Evolutionary conservation across 495 filamentous ascomycete species (phyloP), one percentile per base, ranked within the genome.

Genomic region (Staphylotrichum longicolle): DNA sequence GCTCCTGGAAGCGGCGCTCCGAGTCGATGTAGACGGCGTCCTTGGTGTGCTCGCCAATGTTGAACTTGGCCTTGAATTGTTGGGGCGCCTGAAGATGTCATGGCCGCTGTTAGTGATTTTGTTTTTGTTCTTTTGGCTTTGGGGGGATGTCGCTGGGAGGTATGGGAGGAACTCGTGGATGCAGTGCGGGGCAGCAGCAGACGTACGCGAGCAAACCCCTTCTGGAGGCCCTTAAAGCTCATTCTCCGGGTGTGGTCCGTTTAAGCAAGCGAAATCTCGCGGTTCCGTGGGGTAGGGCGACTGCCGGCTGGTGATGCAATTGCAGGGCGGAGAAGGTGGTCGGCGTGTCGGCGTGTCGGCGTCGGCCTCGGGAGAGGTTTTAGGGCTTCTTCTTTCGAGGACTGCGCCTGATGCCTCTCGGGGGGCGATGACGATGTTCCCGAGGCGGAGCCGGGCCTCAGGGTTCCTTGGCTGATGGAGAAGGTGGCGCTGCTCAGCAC

Each of bases 151-250:
- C 4, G 11, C 12, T 33, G 12, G 32, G 7, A 7, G 42, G 14
- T 7, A 6, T 20, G 5, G 33, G 12, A 58, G 40, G 41, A 52
- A 27, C 20, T 27, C 20, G 20, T 27, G 20, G 20, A 32, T 15
- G 35, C 44, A 14, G 30, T 50, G 57, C 20, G 47, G 61, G 57
- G 63, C 32, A 60, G 59, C 66, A 57, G 47, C 52, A 50, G 61
- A 73, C 87, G 69, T 78, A 91, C 89, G 67, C 94, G 84, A 53
- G 85, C 81, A 69, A 96, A 79, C 76, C 90, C 89, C 80, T 96
- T 96, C 76, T 88, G 85, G 70, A 98, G 90, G 63, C 94, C 94
- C 78, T 93, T 93, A 79, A 96, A 92, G 85, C 93, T 97, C 94
- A 98, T 98, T 66, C 66, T 72, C 57, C 57, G 40, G 14, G n/a